Evolutionary conservation across 148 eudicot species (phyloP), one percentile per base, ranked within the genome.

Genomic region (Oxyria digyna): DNA sequence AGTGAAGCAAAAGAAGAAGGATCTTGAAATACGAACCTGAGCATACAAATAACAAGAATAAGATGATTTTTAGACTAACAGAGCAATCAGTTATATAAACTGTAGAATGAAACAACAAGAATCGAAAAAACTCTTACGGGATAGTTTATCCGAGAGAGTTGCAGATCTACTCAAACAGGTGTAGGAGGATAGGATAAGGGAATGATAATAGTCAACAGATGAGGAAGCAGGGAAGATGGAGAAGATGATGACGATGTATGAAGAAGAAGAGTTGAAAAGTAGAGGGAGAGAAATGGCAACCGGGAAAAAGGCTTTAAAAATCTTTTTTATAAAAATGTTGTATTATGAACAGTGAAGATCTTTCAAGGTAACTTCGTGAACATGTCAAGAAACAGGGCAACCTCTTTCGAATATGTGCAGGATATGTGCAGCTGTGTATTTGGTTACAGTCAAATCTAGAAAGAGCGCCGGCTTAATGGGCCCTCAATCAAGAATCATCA

Each of bases 301-400:
- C 41, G 8, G 20, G 5, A 32, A 32, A 35, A 63, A 20, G 42
- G 17, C 8, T 23, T 62, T 11, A 17, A 27, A 1, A 3, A 12
- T 31, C 17, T 31, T 3, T 31, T 31, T 4, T 21, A 38, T 38
- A 9, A 59, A 59, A 31, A 59, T 8, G 31, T 8, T 24, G 24
- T 18, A 9, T 20, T 7, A 20, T 27, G 62, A 26, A 24, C 62
- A 54, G 62, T 54, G 3, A 63, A 63, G 67, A 63, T 66, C 69
- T 46, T 66, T 66, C 69, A 66, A 66, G 46, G 69, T 66, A 66
- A 66, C 45, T 66, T 66, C 69, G n/a, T 41, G 46, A 66, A 10
- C 69, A 66, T 12, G 46, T 38, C n/a, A n/a, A n/a, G n/a, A n/a
- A n/a, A n/a, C n/a, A n/a, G n/a, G 63, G 5, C 63, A 55, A 55